Percentiles rank a stretch among this genome's conserved stretches.
These are phyloP conservation scores for Candida railenensis DNA, from an alignment of 805 yeast genomes.

Conservation along the genomic window DNA sequence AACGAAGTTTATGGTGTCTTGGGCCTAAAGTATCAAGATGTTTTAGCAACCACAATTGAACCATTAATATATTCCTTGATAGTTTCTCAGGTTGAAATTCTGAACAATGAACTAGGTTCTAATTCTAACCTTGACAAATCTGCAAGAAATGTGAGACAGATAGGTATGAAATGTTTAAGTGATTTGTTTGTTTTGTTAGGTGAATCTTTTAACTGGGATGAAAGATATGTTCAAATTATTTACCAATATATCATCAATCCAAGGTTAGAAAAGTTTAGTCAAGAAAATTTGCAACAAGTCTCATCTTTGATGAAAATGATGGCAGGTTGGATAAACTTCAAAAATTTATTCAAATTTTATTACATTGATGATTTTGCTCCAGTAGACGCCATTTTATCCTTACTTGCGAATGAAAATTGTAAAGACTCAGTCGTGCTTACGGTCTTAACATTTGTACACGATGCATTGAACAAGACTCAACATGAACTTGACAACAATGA, in stretches of 20 bases:
- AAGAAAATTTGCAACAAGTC: conserved; percentile 79
- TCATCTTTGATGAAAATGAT: conserved; percentile 73
- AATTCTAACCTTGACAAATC: conserved; percentile 34
- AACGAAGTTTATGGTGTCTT: conserved; percentile 55
- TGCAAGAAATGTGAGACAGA: conserved; percentile 61
- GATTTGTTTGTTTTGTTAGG: conserved; percentile 56
- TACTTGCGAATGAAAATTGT: conserved; percentile 53
- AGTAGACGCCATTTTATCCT: conserved; percentile 51
- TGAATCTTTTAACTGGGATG: conserved; percentile 53
- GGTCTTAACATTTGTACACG: conserved; percentile 54
- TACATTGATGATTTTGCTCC: conserved; percentile 56
- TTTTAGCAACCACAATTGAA: conserved; percentile 48
- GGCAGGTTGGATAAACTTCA: conserved; percentile 48
- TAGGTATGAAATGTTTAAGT: conserved; percentile 64
- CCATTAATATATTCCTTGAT: conserved; percentile 59
- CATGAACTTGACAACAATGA: conserved; percentile 21
- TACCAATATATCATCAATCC: conserved; percentile 58
- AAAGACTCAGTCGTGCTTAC: conserved; percentile 63
- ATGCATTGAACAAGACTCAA: conserved; percentile 34
- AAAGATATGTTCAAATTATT: conserved; percentile 46
- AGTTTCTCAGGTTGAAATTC: conserved; percentile 47
- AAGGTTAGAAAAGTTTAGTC: conserved; percentile 64
- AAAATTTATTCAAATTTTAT: conserved; percentile 50
- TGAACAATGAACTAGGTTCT: conserved; percentile 6
- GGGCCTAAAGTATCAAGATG: conserved; percentile 54